A percentile compares a stretch with the other conserved stretches of the same genome.
phyloP scores from a whole-genome alignment of 768 basidiomycete genomes.

The Mycena polygramma region DNA sequence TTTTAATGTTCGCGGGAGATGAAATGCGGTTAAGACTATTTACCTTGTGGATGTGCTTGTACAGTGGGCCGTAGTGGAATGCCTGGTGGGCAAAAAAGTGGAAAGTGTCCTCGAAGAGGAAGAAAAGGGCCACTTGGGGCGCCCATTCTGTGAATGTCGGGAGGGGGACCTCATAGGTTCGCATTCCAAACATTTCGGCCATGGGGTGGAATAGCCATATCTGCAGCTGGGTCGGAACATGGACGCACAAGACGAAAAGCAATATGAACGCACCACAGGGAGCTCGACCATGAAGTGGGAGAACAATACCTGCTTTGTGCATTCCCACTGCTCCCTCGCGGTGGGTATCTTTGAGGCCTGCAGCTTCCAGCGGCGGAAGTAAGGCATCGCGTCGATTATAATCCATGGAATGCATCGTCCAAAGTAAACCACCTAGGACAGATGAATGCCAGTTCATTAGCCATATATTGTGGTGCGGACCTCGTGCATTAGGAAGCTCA shows the following conservation, averaged over 20 bases:
- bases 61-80: slow-evolving; percentile 86
- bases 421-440: slow-evolving; percentile 89
- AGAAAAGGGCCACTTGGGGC: slow-evolving; percentile 88
- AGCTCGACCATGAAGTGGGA: slow-evolving; percentile 97
- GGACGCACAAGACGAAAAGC: not conserved
- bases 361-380: slow-evolving; percentile 94
- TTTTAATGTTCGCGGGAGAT: too few species aligned
- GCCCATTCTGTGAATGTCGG: slow-evolving; percentile 77
- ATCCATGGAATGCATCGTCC: slow-evolving; percentile 96
- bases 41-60: slow-evolving; percentile 88
- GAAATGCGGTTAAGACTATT: too few species aligned
- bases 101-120: slow-evolving; percentile 96
- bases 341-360: slow-evolving; percentile 90
- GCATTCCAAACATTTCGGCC: slow-evolving; percentile 89
- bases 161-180: slow-evolving; percentile 94
- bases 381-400: slow-evolving; percentile 93
- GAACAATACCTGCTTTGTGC: slow-evolving; percentile 93
- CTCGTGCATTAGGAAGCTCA: slow-evolving; percentile 95
- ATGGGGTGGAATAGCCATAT: slow-evolving; percentile 95
- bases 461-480: slow-evolving; percentile 59
- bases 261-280: slow-evolving; percentile 75
- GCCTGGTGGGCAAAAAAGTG: slow-evolving; percentile 95
- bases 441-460: not conserved
- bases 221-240: slow-evolving; percentile 49
- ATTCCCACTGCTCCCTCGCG: slow-evolving; percentile 90